Evolutionary conservation across 129 eudicot species (phyloP).

Genomic region (Helichrysum umbraculigerum): DNA sequence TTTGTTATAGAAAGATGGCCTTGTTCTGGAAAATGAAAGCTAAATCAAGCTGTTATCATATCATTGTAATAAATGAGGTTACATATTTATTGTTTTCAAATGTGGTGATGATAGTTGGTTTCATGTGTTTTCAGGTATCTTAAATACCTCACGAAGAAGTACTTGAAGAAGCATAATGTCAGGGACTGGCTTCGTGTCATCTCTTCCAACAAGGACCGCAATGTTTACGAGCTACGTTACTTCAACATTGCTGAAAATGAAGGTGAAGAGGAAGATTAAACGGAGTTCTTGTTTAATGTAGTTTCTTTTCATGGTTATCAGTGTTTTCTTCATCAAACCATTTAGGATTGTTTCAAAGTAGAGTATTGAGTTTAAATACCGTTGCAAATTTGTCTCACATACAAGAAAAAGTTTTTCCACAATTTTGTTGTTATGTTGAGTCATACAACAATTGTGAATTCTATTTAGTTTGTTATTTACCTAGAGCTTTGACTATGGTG

Average conservation of each 20-base stretch:
- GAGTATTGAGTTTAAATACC: not conserved
- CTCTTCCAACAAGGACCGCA: constrained; percentile 37
- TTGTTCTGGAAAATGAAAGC: too few relatives aligned
- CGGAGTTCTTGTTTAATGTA: not conserved
- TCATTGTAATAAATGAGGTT: too few relatives aligned
- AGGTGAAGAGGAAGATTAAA: constrained; percentile 40
- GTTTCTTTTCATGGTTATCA: constrained; percentile 2
- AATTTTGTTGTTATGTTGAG: not conserved
- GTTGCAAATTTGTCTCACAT: not conserved
- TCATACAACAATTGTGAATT: not conserved
- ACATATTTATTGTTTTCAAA: too few relatives aligned
- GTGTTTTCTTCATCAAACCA: not conserved
- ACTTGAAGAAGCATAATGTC: constrained; percentile 41
- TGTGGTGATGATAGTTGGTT: not conserved
- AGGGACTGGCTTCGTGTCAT: constrained; percentile 41
- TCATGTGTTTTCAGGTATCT: constrained; percentile 23
- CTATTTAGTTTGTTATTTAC: not conserved
- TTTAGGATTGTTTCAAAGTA: not conserved
- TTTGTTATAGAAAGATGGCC: too few relatives aligned
- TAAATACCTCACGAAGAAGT: constrained; percentile 37
- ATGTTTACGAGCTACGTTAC: constrained; percentile 37
- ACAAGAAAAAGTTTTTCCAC: not conserved
- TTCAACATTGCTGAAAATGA: constrained; percentile 44
- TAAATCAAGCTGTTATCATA: too few relatives aligned
- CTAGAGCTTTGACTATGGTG: not conserved